These are phyloP conservation scores for Chamaecrista fasciculata DNA, from an alignment of 306 rosid genomes.

Conservation along the genomic window DNA sequence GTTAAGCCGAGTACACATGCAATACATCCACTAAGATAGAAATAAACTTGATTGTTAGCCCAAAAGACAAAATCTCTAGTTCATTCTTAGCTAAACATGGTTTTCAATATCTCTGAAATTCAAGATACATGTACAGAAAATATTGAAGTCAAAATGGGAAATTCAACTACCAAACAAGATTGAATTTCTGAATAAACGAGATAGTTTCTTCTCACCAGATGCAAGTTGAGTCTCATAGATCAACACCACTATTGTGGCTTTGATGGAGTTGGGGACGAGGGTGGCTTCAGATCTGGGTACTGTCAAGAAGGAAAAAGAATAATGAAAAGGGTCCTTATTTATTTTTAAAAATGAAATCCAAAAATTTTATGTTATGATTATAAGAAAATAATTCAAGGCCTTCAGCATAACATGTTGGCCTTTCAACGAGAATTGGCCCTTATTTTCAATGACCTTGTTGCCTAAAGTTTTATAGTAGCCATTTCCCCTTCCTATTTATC, in stretches of 20 bases:
- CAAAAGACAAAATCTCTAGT: background rate
- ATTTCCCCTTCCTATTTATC: background rate
- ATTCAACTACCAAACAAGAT: slow-evolving; percentile 16
- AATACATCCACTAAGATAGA: background rate
- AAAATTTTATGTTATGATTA: background rate
- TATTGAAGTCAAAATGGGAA: background rate
- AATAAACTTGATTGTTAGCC: background rate
- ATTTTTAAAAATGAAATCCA: background rate
- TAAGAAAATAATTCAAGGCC: background rate
- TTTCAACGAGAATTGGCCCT: background rate
- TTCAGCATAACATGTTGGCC: background rate
- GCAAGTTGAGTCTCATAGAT: slow-evolving; percentile 16
- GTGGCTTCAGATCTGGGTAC: slow-evolving; percentile 88
- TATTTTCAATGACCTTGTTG: background rate
- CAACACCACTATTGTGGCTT: slow-evolving; percentile 47
- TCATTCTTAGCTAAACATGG: background rate
- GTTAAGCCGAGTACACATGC: background rate
- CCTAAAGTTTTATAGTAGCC: background rate
- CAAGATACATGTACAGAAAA: slow-evolving; percentile 9
- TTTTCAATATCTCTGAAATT: background rate
- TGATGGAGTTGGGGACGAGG: slow-evolving; percentile 73
- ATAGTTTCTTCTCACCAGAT: slow-evolving; percentile 4
- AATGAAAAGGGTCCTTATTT: background rate
- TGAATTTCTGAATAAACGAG: slow-evolving; percentile 10
- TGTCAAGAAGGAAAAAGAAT: slow-evolving; percentile 30